Evolutionary conservation across 768 basidiomycete species (phyloP).

Genomic region (Holtermanniella nyarrowii): DNA sequence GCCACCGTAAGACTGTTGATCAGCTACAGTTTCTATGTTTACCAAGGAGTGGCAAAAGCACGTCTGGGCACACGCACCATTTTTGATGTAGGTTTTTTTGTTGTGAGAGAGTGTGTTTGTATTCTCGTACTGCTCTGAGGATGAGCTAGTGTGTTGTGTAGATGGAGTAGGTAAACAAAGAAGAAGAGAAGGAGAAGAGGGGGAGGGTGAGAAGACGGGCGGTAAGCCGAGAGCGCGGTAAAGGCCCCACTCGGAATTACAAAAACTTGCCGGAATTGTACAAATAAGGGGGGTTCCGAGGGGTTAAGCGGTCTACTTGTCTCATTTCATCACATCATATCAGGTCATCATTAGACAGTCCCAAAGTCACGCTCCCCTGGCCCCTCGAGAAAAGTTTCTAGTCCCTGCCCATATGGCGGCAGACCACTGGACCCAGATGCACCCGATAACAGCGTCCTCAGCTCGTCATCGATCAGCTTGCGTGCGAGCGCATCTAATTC

Average conservation of each 20-base stretch:
- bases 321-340: too few relatives aligned
- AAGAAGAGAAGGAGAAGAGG: not conserved
- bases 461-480: not conserved
- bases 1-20: slow-evolving; percentile 19
- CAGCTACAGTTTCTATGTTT: too few relatives aligned
- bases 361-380: not conserved
- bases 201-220: too few relatives aligned
- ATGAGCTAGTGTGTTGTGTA: not conserved
- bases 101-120: not conserved
- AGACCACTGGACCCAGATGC: not conserved
- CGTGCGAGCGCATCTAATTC: not conserved
- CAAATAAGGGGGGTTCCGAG: not conserved
- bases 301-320: not conserved
- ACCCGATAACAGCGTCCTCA: not conserved
- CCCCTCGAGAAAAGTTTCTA: not conserved
- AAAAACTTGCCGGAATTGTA: not conserved
- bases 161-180: not conserved
- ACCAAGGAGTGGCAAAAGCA: too few relatives aligned
- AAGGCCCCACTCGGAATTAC: not conserved
- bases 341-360: not conserved
- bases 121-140: not conserved
- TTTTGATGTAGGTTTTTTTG: not conserved
- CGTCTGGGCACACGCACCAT: too few relatives aligned
- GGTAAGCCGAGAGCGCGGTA: not conserved
- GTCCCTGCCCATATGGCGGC: not conserved